Evolutionary conservation across 1,284 basidiomycete species (phyloP), one percentile per base, ranked within the genome.

Genomic region (Moniliophthora roreri): DNA sequence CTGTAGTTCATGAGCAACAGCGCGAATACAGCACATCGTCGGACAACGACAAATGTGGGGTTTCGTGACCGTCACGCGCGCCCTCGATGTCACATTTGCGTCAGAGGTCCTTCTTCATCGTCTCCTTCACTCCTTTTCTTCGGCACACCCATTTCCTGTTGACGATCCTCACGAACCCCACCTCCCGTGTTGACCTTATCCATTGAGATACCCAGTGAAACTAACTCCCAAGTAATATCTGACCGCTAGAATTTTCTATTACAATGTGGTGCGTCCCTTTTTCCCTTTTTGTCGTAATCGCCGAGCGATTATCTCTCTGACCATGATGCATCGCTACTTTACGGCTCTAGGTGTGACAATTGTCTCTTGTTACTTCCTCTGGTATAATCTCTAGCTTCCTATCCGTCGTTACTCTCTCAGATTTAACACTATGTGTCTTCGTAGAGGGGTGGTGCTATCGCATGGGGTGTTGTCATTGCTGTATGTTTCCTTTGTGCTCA

Each of bases 381-480:
- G 69, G 85, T 86, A 65, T 63, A 81, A 73, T 49, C 50, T 47
- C 40, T 48, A n/a, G 54, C 49, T 49, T 15, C 26, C 23, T 9
- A 26, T 44, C 11, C 34, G 15, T 48, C 40, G 6, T 48, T 41
- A 28, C 5, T 45, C 48, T 41, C 23, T 35, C 50, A 48, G 50
- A 47, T 37, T 47, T 52, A 60, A 59, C 57, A 47, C 62, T 55
- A 62, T 70, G 64, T 68, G 67, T 56, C 59, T 61, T 51, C n/a
- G 26, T 61, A 87, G 85, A 78, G 84, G 63, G 81, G 72, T 68
- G 88, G 88, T 65, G 85, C 87, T 51, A 90, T 91, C 61, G 85
- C 83, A 41, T 90, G 85, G 87, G 83, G 74, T 58, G 73, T 83
- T 55, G 61, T 84, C 60, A 82, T 91, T 58, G 75, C 80, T 58